Percentiles rank a stretch among this genome's conserved stretches.
These are phyloP conservation scores for Selaginella tamariscina DNA, from an alignment of 75 land plant species.

Conservation along the genomic window DNA sequence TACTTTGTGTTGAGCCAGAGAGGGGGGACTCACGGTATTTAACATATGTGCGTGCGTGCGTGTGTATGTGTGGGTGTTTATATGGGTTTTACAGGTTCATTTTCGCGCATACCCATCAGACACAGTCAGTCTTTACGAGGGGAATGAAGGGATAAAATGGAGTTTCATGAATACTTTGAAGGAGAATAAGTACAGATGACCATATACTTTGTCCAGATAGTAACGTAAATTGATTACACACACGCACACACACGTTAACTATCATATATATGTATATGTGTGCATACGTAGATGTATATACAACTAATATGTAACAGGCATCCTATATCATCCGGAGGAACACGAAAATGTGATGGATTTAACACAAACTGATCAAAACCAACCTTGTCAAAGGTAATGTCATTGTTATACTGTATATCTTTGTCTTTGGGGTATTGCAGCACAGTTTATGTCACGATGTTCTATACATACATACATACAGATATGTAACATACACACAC, in stretches of 20 bases:
- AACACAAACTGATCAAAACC: slow-evolving; percentile 72
- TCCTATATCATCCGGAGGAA: slow-evolving; percentile 79
- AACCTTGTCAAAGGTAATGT: slow-evolving; percentile 54
- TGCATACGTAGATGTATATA: too few relatives aligned
- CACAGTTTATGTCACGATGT: slow-evolving; percentile 9
- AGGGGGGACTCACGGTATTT: slow-evolving; percentile 83
- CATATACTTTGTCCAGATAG: background rate
- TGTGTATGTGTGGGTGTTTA: too few relatives aligned
- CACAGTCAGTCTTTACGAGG: slow-evolving; percentile 67
- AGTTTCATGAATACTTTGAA: slow-evolving; percentile 85
- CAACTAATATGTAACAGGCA: too few relatives aligned
- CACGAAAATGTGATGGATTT: slow-evolving; percentile 87
- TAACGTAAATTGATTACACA: too few relatives aligned
- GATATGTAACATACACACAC: too few relatives aligned
- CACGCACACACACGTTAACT: too few relatives aligned
- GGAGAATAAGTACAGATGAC: slow-evolving; percentile 61
- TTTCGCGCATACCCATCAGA: slow-evolving; percentile 87
- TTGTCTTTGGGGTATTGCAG: slow-evolving; percentile 15
- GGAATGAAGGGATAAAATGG: slow-evolving; percentile 84
- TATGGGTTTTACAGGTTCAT: slow-evolving; percentile 58
- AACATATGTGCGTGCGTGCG: background rate
- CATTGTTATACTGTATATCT: background rate
- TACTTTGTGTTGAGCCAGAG: slow-evolving; percentile 82
- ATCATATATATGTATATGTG: too few relatives aligned
- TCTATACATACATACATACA: too few relatives aligned